phyloP scores from a whole-genome alignment of 2,329 filamentous ascomycete genomes.

The Colletotrichum trifolii region DNA sequence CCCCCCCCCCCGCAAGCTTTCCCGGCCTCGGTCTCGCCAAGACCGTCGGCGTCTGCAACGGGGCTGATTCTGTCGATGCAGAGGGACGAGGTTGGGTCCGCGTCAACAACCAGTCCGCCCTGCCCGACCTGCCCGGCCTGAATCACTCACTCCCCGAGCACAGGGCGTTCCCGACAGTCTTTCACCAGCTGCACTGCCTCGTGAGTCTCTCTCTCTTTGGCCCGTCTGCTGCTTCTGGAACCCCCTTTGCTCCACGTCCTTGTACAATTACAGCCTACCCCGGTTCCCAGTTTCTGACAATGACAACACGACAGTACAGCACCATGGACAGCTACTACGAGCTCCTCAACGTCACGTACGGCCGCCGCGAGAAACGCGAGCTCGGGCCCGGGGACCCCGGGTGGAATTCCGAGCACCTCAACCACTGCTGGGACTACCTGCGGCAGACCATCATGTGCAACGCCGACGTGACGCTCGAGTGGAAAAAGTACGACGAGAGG shows the following conservation, averaged over 20 bases:
- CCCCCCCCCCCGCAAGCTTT: too few species aligned
- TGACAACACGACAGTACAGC: not conserved
- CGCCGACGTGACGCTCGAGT: conserved; percentile 39
- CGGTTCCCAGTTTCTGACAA: too few species aligned
- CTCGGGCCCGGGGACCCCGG: conserved; percentile 5
- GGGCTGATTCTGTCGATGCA: too few species aligned
- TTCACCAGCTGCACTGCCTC: conserved; percentile 39
- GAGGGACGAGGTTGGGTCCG: not conserved
- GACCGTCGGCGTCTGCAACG: too few species aligned
- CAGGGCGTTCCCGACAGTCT: conserved; percentile 12
- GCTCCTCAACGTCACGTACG: conserved; percentile 4
- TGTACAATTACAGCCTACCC: too few species aligned
- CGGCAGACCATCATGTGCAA: conserved; percentile 53
- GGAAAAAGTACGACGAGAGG: conserved; percentile 4
- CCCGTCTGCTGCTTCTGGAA: not conserved
- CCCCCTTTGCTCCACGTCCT: too few species aligned
- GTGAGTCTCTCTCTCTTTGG: conserved; percentile 14
- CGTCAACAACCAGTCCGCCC: conserved; percentile 3
- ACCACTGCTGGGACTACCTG: conserved; percentile 55
- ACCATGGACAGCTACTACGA: conserved; percentile 5
- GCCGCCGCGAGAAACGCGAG: not conserved
- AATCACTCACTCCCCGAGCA: conserved; percentile 1
- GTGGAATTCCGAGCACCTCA: conserved; percentile 44
- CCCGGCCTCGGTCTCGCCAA: too few species aligned
- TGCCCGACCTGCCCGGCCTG: conserved; percentile 10